Evolutionary conservation across 768 basidiomycete species (phyloP).

Genomic region (Calocera viscosa): DNA sequence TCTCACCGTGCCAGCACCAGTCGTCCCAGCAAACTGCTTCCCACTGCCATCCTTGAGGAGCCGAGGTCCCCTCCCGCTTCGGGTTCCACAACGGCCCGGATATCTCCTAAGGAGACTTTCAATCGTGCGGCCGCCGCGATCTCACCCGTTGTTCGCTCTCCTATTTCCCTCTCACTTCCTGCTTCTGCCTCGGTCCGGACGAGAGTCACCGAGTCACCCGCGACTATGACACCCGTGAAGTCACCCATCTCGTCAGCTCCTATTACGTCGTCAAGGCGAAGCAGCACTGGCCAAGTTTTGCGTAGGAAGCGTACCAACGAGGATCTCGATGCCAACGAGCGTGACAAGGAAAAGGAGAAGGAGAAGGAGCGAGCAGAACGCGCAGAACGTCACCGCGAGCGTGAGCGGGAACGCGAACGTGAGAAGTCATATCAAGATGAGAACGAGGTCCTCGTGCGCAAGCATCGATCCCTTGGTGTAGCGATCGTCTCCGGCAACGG

Average conservation of each 20-base stretch:
- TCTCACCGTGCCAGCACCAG: neutral
- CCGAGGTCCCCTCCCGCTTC: neutral
- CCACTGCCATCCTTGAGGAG: neutral
- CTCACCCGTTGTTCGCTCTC: neutral
- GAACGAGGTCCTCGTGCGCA: constrained; percentile 38
- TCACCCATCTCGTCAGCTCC: neutral
- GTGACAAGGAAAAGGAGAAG: neutral
- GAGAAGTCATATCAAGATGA: constrained; percentile 22
- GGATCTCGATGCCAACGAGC: neutral
- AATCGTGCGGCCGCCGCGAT: neutral
- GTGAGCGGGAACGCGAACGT: neutral
- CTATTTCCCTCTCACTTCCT: neutral
- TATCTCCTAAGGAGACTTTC: neutral
- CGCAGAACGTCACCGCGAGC: neutral
- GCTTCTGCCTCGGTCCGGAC: neutral
- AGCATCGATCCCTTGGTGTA: constrained; percentile 60
- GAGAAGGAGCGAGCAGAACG: constrained; percentile 6
- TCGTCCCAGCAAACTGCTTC: neutral
- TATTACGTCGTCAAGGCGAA: neutral
- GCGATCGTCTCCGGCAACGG: constrained; percentile 23
- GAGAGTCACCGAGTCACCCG: neutral
- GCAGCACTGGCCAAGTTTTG: neutral
- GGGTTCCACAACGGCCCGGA: neutral
- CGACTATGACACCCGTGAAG: neutral
- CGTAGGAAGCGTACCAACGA: neutral